Evolutionary conservation across 495 filamentous ascomycete genomes (phyloP), one percentile per base, ranked within the genome.

Genomic region (Xylaria telfairii): DNA sequence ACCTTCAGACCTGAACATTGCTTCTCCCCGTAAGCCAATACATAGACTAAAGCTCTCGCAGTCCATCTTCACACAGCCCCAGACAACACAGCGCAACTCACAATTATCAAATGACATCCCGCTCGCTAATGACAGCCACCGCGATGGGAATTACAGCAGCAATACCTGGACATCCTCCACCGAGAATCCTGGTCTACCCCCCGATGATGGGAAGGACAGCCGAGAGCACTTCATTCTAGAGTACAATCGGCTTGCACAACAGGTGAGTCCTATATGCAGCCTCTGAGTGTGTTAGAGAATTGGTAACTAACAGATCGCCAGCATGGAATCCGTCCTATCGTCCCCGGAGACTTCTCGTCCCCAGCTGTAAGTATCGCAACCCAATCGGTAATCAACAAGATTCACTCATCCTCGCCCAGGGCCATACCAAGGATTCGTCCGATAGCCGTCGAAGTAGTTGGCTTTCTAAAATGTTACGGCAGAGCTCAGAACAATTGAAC

Each of bases 201-300:
- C 74, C 2, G 69, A 75, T 7, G 83, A 86, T 53, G 82, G 83
- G 42, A 72, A 81, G 26, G 79, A 84, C 26, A 75, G 82, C 42
- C 81, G 82, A 46, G 68, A 73, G 12, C 73, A 77, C 28, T 88
- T 86, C 68, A 72, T 86, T 7, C 54, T 79, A 8, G 83, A 88
- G 73, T 90, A 88, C 68, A 90, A 90, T 72, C 76, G 81, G 24
- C 79, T 90, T 10, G 88, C 87, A 4, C 79, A 77, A 49, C 86
- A 83, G 80, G 85, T 87, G 51, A 19, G 30, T 63, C 32, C n/a
- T 68, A 47, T 5, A 24, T 15, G 0, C 30, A 41, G 5, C 19
- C 6, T 17, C 0, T n/a, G 15, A n/a, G 21, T 39, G 41, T 26
- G 26, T 9, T 28, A 44, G 13, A 21, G 1, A 67, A 57, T 62